These are phyloP conservation scores for Hyaloscypha hepaticicola DNA, from an alignment of 495 filamentous ascomycete species.

Conservation along the genomic window DNA sequence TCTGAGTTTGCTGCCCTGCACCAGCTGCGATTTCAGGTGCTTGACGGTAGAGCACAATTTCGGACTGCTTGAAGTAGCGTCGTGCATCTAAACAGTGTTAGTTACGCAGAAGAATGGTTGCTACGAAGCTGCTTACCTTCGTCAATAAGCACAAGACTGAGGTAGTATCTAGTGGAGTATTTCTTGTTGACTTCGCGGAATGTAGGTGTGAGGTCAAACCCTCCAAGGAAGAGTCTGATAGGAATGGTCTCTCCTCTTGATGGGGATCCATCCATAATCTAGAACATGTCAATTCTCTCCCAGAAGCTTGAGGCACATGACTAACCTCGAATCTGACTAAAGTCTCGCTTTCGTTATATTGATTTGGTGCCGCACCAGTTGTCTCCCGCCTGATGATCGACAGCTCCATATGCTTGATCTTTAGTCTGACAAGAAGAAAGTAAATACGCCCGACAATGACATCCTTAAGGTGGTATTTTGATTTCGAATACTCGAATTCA, in stretches of 20 bases:
- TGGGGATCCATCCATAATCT: conserved; percentile 99
- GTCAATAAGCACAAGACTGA: conserved; percentile 94
- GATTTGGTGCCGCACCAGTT: conserved; percentile 97
- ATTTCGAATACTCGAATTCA: conserved; percentile 99
- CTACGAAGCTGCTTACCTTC: conserved; percentile 59
- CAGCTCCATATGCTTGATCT: conserved; percentile 99
- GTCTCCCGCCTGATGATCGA: conserved; percentile 97
- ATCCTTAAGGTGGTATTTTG: conserved; percentile 98
- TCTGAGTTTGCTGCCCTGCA: conserved; percentile 34
- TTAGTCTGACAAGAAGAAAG: conserved; percentile 94
- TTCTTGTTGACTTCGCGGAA: conserved; percentile 99
- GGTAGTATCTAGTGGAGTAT: conserved; percentile 96
- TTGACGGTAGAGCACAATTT: conserved; percentile 97
- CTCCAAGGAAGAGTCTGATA: conserved; percentile 94
- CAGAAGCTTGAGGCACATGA: neutral
- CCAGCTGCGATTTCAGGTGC: conserved; percentile 62
- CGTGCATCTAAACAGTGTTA: conserved; percentile 70
- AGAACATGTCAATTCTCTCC: neutral
- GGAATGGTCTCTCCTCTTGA: conserved; percentile 98
- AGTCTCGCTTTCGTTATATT: conserved; percentile 99
- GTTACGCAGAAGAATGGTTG: neutral
- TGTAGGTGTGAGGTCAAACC: conserved; percentile 95
- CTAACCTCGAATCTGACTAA: conserved; percentile 94
- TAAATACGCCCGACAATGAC: conserved; percentile 99
- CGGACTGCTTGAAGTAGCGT: conserved; percentile 98